A percentile compares a stretch with the other conserved stretches of the same genome.
Conservation (phyloP, 2,329 filamentous ascomycete species). For the Fusarium circinatum region DNA sequence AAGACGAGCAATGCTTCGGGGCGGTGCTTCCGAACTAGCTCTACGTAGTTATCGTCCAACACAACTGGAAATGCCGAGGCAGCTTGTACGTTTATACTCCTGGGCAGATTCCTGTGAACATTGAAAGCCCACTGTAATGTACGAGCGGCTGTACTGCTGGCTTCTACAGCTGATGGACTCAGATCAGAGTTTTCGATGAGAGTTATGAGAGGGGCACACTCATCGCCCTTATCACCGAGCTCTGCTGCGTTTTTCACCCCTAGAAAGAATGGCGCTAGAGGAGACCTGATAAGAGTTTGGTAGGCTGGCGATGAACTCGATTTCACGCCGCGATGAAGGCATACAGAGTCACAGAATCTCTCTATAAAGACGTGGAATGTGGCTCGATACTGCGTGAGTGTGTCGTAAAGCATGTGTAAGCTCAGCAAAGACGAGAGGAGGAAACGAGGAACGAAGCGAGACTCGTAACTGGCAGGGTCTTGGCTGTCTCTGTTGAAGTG, state of each 20-base stretch:
- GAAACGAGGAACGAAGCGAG: slow-evolving; percentile 53
- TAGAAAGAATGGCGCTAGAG: slow-evolving; percentile 45
- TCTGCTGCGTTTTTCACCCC: slow-evolving; percentile 29
- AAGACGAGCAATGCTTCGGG: slow-evolving; percentile 59
- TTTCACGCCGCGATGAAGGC: slow-evolving; percentile 56
- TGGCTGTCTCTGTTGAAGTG: slow-evolving; percentile 50
- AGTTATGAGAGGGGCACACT: slow-evolving; percentile 42
- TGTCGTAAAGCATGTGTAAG: slow-evolving; percentile 61
- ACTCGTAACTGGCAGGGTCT: slow-evolving; percentile 35
- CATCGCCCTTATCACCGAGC: slow-evolving; percentile 28
- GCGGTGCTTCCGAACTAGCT: slow-evolving; percentile 48
- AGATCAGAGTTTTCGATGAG: slow-evolving; percentile 49
- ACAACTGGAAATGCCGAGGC: slow-evolving; percentile 48
- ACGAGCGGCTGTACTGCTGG: slow-evolving; percentile 45
- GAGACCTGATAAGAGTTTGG: slow-evolving; percentile 49
- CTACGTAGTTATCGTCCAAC: slow-evolving; percentile 48
- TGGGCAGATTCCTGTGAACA: slow-evolving; percentile 42
- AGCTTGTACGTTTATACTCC: slow-evolving; percentile 43
- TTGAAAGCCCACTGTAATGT: slow-evolving; percentile 51
- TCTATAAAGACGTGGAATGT: slow-evolving; percentile 54
- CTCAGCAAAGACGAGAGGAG: slow-evolving; percentile 58
- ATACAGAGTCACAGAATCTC: slow-evolving; percentile 54
- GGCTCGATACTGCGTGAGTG: slow-evolving; percentile 50
- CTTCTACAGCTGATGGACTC: slow-evolving; percentile 39
- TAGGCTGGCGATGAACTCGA: slow-evolving; percentile 50